Conservation (phyloP, 768 basidiomycete genomes). For the Rickenella mellea region DNA sequence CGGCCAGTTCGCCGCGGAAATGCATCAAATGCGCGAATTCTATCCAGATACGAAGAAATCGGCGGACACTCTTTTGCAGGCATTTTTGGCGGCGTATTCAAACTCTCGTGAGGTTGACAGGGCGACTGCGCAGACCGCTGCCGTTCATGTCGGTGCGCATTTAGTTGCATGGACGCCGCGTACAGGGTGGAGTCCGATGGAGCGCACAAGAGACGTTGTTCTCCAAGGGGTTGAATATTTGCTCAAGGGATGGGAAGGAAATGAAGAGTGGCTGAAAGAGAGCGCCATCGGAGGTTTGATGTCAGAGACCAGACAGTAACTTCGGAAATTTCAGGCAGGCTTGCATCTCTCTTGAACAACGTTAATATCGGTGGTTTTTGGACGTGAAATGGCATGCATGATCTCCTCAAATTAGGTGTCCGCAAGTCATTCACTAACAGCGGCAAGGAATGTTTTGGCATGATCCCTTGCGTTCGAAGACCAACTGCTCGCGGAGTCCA, state of each 20-base stretch:
- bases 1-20: constrained; percentile 57
- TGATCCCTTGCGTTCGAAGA: too few relatives aligned
- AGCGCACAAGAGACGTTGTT: constrained; percentile 39
- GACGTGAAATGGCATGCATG: too few relatives aligned
- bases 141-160: constrained; percentile 48
- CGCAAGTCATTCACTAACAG: too few relatives aligned
- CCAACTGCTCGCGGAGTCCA: too few relatives aligned
- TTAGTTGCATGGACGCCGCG: constrained; percentile 41
- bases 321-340: too few relatives aligned
- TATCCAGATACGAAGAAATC: constrained; percentile 28
- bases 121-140: constrained; percentile 23
- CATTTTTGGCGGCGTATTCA: constrained; percentile 40
- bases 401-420: too few relatives aligned
- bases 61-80: constrained; percentile 25
- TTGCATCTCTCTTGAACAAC: too few relatives aligned
- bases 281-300: too few relatives aligned
- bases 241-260: constrained; percentile 11
- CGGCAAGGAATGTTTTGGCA: too few relatives aligned
- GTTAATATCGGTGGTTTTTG: too few relatives aligned
- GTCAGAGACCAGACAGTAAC: too few relatives aligned
- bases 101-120: constrained; percentile 12
- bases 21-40: constrained; percentile 41
- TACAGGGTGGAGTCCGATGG: constrained; percentile 37
- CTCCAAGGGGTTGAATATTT: constrained; percentile 39
- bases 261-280: constrained; percentile 6